Evolutionary conservation across 192 early-diverging fungal genomes (phyloP), one percentile per base, ranked within the genome.

Genomic region (Backusella liffmaniae): DNA sequence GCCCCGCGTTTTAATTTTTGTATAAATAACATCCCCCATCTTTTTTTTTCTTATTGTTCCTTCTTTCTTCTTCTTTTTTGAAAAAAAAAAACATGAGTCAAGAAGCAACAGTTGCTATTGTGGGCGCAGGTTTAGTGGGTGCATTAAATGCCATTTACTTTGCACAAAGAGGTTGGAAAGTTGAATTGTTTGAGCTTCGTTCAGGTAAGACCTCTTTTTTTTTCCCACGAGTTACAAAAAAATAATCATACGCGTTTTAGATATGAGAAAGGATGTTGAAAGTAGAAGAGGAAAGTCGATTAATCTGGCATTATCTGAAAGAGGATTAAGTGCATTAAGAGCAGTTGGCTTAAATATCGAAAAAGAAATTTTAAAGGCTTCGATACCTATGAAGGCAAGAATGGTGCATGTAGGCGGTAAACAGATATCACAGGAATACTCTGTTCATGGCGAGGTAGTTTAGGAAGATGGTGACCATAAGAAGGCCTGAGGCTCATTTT

Each of bases 61-160:
- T 12, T 62, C 29, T 62, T 62, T 62, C 10, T 29, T 10, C 37
- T 21, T 56, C 26, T 21, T 67, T 23, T 66, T 34, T 66, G 30
- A 18, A 0, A 6, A 49, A 6, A 49, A 67, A 30, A 3, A 21
- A 67, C 29, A 37, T 36, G 35, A 51, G 29, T 18, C 70, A 72
- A n/a, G 13, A 34, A 29, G 73, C 66, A 39, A 62, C 74, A 29
- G 95, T 96, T 7, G 89, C 87, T 16, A 87, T 99, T 72, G 86
- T 99, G 4, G 97, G 97, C 53, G 97, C 92, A 67, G 97, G 97
- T n/a, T 91, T 95, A 34, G 97, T 99, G 21, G 97, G 97, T 3
- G 86, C 93, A 1, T 88, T 99, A 46, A 85, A 91, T 23, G 92
- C 95, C 12, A 91, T 97, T 70, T 97, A 95, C 82, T 92, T 96